Evolutionary conservation across 768 basidiomycete genomes (phyloP).

Genomic region (Pleurotus platypus): DNA sequence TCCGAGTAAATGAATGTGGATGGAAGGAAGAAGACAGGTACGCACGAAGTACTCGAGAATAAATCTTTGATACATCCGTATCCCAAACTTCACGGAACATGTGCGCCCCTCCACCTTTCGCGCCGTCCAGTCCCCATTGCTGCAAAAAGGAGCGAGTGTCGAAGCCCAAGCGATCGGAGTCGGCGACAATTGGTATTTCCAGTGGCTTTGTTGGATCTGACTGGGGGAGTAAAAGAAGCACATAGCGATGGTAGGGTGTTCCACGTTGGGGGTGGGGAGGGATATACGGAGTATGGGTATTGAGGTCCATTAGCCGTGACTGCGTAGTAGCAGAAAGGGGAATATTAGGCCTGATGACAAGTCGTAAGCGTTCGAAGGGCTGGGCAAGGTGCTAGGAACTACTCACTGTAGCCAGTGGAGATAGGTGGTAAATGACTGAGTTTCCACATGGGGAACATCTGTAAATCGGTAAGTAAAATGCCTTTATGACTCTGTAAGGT

Average conservation of each 20-base stretch:
- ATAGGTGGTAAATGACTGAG: conserved; percentile 62
- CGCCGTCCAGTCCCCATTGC: conserved; percentile 49
- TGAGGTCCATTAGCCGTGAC: conserved; percentile 29
- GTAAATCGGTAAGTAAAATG: no score
- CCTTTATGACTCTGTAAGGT: neutral
- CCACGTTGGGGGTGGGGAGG: conserved; percentile 92
- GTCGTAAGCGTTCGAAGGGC: conserved; percentile 6
- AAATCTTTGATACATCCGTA: conserved; percentile 57
- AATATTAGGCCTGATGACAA: conserved; percentile 67
- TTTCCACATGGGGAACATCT: conserved; percentile 82
- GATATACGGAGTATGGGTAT: conserved; percentile 69
- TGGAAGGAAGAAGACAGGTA: conserved; percentile 18
- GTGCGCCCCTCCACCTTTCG: conserved; percentile 66
- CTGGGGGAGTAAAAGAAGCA: conserved; percentile 72
- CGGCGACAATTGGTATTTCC: conserved; percentile 44
- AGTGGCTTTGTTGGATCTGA: conserved; percentile 37
- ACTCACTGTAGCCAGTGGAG: conserved; percentile 86
- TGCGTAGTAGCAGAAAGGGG: conserved; percentile 59
- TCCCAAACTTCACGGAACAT: conserved; percentile 86
- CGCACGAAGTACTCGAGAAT: conserved; percentile 65
- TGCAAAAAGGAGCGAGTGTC: conserved; percentile 61
- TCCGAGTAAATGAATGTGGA: neutral
- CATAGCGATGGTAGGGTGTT: conserved; percentile 89
- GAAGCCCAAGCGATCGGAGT: conserved; percentile 54
- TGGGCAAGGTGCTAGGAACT: conserved; percentile 11